Percentiles rank a stretch among this genome's conserved stretches.
Evolutionary conservation across 139 green algal species (phyloP).

Genomic region (Edaphochlamys debaryana): DNA sequence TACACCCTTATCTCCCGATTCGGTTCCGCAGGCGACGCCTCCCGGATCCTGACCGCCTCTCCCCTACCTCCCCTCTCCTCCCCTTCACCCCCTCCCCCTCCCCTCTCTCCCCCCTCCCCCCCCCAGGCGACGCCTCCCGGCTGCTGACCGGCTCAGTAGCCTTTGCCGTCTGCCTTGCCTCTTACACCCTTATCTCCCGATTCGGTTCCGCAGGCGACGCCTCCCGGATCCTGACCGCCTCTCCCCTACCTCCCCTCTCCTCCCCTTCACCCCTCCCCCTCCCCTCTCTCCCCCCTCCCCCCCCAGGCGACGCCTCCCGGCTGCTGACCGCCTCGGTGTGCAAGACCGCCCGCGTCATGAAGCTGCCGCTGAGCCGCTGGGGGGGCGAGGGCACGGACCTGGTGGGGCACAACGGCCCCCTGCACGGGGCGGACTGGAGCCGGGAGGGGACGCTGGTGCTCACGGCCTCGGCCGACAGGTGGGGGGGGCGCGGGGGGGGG

Average conservation of each 20-base stretch:
- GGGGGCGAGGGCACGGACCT: slow-evolving; percentile 45
- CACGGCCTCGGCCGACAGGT: slow-evolving; percentile 63
- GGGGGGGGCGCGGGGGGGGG: not conserved
- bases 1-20: too few species aligned
- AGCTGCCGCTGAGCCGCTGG: slow-evolving; percentile 54
- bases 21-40: too few species aligned
- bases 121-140: too few species aligned
- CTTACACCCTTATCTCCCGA: too few species aligned
- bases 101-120: not conserved
- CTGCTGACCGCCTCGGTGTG: slow-evolving; percentile 63
- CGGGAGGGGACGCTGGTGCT: slow-evolving; percentile 59
- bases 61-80: too few species aligned
- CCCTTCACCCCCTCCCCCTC: too few species aligned
- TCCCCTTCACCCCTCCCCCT: not conserved
- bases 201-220: too few species aligned
- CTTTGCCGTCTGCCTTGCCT: too few species aligned
- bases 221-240: too few species aligned
- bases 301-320: slow-evolving; percentile 58
- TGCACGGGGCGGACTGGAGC: slow-evolving; percentile 49
- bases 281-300: not conserved
- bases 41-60: too few species aligned
- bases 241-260: not conserved
- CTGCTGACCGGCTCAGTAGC: slow-evolving; percentile 63
- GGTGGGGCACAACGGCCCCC: slow-evolving; percentile 29
- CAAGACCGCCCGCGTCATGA: slow-evolving; percentile 58